Base-by-base conservation (phyloP, 192 early-diverging fungal species). In the Linnemannia hyalina region DNA sequence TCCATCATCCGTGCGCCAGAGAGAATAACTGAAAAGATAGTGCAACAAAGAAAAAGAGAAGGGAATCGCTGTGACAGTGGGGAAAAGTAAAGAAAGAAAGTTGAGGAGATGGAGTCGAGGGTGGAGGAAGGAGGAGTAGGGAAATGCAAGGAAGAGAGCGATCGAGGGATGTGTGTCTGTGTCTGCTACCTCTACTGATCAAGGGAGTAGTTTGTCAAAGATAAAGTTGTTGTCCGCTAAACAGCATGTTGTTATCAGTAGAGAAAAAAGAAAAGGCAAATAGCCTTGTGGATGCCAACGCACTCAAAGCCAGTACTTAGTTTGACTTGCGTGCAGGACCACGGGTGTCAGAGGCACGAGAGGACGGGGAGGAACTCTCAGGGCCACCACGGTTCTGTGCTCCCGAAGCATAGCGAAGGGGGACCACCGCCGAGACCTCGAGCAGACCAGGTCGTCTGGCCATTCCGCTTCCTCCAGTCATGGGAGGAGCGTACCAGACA, bases 321-420 rank as follows among this genome's bases (percentile, higher is more conserved):
- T 65, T 75, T 29, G 72, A 23, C 72, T 73, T 73, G 72, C 60
- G 60, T 29, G 60, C 10, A 15, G 60, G 26, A 32, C 60, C 60
- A 65, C 60, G 60, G 32, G n/a, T 9, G 26, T 65, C 60, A 11
- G 26, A 8, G 26, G 26, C 10, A 4, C 60, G 60, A 11, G 60
- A 32, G 3, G 29, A 23, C 22, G 57, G 8, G 57, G 57, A 65
- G 22, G 55, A 26, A 13, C 60, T 29, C 60, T 65, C 60, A 65
- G 29, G 60, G 32, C 60, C 60, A 32, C 60, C 29, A 15, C 60
- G 60, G 3, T 15, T 65, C 13, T 65, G 60, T 3, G 29, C 23
- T 23, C 60, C 60, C n/a, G 60, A 32, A 15, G 26, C 60, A 65
- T 65, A 32, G 29, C 29, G 60, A 9, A 26, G n/a, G 11, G 60